Evolutionary conservation across 495 filamentous ascomycete genomes (phyloP).

Genomic region (Hypoxylon perforatum): DNA sequence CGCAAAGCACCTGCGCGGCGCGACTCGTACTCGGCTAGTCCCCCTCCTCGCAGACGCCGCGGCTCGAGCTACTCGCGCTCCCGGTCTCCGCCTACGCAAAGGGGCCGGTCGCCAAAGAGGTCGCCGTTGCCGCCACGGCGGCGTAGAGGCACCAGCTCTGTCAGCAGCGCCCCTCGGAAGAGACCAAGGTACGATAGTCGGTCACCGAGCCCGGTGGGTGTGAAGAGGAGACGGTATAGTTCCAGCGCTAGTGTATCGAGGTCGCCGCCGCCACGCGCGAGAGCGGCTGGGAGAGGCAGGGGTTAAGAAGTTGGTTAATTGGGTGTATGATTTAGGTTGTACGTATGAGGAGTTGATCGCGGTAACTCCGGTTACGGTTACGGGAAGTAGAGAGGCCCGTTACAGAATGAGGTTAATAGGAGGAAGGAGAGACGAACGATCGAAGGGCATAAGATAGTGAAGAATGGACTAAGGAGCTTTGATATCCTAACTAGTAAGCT

Average conservation of each 20-base stretch:
- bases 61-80: conserved; percentile 43
- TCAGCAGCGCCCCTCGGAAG: conserved; percentile 37
- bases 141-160: conserved; percentile 29
- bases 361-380: no score
- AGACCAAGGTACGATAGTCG: conserved; percentile 32
- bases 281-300: conserved; percentile 21
- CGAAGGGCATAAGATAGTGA: no score
- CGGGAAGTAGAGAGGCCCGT: no score
- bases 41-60: conserved; percentile 37
- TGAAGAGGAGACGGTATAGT: conserved; percentile 46
- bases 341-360: background rate
- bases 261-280: conserved; percentile 33
- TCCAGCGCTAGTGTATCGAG: conserved; percentile 38
- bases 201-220: conserved; percentile 23
- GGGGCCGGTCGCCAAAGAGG: conserved; percentile 17
- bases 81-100: conserved; percentile 20
- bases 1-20: conserved; percentile 37
- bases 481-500: no score
- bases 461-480: no score
- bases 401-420: no score
- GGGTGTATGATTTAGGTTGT: background rate
- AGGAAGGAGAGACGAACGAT: no score
- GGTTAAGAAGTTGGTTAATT: conserved; percentile 6
- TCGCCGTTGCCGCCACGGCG: conserved; percentile 30
- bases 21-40: conserved; percentile 48